Evolutionary conservation across 192 early-diverging fungal genomes (phyloP).

Genomic region (Rhizoclosmatium globosum): DNA sequence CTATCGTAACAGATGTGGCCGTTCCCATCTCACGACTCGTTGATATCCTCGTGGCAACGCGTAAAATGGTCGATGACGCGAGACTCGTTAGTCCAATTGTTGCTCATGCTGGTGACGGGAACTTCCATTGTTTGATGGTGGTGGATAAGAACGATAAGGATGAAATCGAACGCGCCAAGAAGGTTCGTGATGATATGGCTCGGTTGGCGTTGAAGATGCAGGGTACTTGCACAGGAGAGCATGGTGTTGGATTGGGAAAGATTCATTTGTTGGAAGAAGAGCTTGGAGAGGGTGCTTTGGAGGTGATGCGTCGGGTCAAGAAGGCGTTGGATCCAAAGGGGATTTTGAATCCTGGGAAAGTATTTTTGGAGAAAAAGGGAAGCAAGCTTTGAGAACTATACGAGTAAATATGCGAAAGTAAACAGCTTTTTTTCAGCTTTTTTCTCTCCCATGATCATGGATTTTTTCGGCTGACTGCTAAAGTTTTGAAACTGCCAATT

Average conservation of each 20-base stretch:
- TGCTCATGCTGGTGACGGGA: conserved; percentile 70
- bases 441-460: no score
- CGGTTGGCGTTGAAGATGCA: conserved; percentile 61
- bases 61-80: conserved; percentile 43
- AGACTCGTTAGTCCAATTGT: conserved; percentile 56
- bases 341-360: conserved; percentile 49
- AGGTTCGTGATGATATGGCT: conserved; percentile 53
- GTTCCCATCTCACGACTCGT: conserved; percentile 66
- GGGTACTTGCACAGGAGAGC: conserved; percentile 71
- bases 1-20: conserved; percentile 71
- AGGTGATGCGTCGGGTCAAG: conserved; percentile 85
- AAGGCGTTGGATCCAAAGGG: conserved; percentile 81
- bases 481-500: no score
- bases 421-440: no score
- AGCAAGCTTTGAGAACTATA: conserved; percentile 8
- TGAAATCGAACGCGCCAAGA: conserved; percentile 55
- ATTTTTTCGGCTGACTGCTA: no score
- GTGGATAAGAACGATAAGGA: conserved; percentile 49
- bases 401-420: no score
- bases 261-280: conserved; percentile 47
- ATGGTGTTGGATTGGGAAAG: conserved; percentile 70
- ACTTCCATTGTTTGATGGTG: conserved; percentile 65
- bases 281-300: conserved; percentile 60
- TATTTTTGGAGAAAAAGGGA: conserved; percentile 19
- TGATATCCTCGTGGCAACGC: conserved; percentile 57